phyloP scores from a whole-genome alignment of 257 asterid species.

The Petunia secreta region DNA sequence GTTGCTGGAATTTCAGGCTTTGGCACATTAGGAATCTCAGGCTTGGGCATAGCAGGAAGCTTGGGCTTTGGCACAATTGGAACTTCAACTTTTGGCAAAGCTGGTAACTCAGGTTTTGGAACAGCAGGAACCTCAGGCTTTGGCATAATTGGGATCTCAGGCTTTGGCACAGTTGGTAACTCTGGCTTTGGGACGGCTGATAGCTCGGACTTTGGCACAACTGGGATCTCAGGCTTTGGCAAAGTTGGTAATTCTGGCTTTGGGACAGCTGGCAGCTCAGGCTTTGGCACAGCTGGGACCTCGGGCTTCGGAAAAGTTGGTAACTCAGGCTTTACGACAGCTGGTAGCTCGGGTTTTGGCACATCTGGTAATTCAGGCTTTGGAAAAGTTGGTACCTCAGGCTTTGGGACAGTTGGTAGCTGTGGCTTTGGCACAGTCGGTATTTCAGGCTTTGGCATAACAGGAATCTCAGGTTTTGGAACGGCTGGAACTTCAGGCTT shows the following conservation, averaged over 20 bases:
- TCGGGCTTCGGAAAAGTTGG: conserved; percentile 24
- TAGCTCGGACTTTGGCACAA: not conserved
- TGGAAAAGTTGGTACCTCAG: conserved; percentile 36
- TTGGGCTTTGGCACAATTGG: no score
- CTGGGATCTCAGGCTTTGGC: no score
- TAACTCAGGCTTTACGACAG: not conserved
- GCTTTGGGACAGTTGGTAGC: not conserved
- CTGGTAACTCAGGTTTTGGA: no score
- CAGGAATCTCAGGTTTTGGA: conserved; percentile 15
- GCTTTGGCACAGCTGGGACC: conserved; percentile 35
- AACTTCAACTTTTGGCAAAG: no score
- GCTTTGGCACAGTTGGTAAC: not conserved
- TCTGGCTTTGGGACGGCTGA: conserved; percentile 6
- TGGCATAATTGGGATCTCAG: not conserved
- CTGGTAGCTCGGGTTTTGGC: not conserved
- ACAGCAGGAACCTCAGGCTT: not conserved
- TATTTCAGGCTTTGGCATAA: not conserved
- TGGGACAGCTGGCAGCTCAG: conserved; percentile 31
- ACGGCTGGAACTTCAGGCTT: conserved; percentile 13
- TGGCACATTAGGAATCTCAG: no score
- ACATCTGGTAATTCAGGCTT: conserved; percentile 8
- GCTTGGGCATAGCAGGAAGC: no score
- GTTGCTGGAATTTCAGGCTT: no score
- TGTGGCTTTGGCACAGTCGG: not conserved
- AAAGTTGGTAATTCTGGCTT: not conserved